Conservation (phyloP, 805 yeast genomes). For the Barnettozyma salicaria region DNA sequence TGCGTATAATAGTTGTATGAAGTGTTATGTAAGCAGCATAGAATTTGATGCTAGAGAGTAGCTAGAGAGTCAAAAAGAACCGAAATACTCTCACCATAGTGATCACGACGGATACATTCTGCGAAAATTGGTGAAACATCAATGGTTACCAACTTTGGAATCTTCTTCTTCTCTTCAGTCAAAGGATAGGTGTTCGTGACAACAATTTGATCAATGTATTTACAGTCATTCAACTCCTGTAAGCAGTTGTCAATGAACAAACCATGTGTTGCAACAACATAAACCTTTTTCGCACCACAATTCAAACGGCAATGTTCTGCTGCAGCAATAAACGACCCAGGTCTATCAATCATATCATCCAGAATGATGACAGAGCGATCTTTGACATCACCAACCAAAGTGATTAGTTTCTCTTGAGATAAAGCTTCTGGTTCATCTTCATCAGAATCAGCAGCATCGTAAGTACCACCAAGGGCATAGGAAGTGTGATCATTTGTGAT, state of each 20-base stretch:
- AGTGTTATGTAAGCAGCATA: too few relatives aligned
- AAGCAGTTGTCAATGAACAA: conserved; percentile 83
- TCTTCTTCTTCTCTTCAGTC: conserved; percentile 49
- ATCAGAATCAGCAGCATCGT: conserved; percentile 78
- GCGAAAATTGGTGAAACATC: conserved; percentile 95
- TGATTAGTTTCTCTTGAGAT: conserved; percentile 72
- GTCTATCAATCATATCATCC: conserved; percentile 97
- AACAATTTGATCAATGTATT: conserved; percentile 83
- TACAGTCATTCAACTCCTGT: conserved; percentile 68
- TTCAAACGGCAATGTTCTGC: conserved; percentile 95
- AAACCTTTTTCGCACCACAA: conserved; percentile 92
- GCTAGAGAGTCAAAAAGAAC: conserved; percentile 87
- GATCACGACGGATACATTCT: conserved; percentile 97
- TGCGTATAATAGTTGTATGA: too few relatives aligned
- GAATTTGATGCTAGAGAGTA: conserved; percentile 32
- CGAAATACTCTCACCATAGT: conserved; percentile 94
- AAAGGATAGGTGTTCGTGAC: conserved; percentile 97
- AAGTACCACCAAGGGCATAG: conserved; percentile 75
- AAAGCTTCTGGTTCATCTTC: conserved; percentile 56
- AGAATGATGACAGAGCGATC: conserved; percentile 87
- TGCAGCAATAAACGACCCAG: conserved; percentile 89
- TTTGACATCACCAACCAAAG: conserved; percentile 93
- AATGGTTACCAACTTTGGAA: conserved; percentile 73
- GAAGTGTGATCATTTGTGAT: conserved; percentile 27
- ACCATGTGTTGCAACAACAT: conserved; percentile 94